Conservation (phyloP, 1,139 yeast species). For the Tardiomyces digboiensis region DNA sequence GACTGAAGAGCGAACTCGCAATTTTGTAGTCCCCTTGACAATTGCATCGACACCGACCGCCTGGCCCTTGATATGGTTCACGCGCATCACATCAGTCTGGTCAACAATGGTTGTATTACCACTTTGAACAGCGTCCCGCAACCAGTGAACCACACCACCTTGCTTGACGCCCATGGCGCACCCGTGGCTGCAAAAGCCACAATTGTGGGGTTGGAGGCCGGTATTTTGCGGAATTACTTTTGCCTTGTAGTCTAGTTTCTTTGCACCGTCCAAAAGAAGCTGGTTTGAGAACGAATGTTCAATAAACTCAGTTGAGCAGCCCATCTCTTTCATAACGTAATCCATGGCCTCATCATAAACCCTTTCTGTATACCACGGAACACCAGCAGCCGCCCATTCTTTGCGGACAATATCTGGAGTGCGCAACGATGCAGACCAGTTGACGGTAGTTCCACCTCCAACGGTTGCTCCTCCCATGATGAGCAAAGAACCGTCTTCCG, state of each 20-base stretch:
- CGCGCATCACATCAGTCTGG: constrained; percentile 34
- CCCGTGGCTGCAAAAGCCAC: constrained; percentile 47
- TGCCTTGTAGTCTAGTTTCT: constrained; percentile 38
- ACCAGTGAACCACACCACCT: constrained; percentile 46
- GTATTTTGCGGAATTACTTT: constrained; percentile 40
- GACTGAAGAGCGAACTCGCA: constrained; percentile 38
- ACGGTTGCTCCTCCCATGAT: constrained; percentile 47
- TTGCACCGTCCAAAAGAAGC: constrained; percentile 38
- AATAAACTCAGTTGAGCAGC: constrained; percentile 34
- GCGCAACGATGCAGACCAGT: constrained; percentile 51
- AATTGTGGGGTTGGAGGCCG: constrained; percentile 40
- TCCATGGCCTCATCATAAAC: constrained; percentile 39
- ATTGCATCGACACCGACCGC: constrained; percentile 36
- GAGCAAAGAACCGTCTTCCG: constrained; percentile 30
- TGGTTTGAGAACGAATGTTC: constrained; percentile 41
- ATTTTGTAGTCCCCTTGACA: constrained; percentile 20
- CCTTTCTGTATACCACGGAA: constrained; percentile 41
- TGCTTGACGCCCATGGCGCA: constrained; percentile 47
- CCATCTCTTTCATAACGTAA: constrained; percentile 44
- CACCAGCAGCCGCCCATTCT: constrained; percentile 44
- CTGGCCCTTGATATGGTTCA: constrained; percentile 34
- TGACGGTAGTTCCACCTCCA: constrained; percentile 54
- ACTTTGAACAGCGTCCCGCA: constrained; percentile 39
- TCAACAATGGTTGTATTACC: constrained; percentile 41
- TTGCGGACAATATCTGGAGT: constrained; percentile 46